These are phyloP conservation scores for Cercospora sp. DNA, from an alignment of 2,329 filamentous ascomycete species.

Conservation along the genomic window DNA sequence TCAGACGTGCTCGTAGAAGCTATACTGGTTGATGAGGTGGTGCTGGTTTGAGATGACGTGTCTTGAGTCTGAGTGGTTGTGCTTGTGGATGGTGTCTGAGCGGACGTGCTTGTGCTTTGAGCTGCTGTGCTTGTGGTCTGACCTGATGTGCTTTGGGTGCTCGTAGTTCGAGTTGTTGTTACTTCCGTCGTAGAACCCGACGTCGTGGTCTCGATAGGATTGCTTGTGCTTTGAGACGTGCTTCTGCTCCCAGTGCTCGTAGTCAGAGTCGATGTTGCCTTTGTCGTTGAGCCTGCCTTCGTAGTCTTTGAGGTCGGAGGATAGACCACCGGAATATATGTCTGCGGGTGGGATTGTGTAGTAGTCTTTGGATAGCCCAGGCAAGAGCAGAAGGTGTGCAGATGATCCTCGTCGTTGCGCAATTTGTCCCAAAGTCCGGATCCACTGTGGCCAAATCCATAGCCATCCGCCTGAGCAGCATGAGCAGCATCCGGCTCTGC, in stretches of 20 bases:
- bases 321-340: background rate
- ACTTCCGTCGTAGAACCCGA: background rate
- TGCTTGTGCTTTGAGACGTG: background rate
- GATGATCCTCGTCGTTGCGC: background rate
- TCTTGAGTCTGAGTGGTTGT: background rate
- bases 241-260: background rate
- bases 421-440: background rate
- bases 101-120: background rate
- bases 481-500: background rate
- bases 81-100: too few relatives aligned
- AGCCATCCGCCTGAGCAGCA: background rate
- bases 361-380: background rate
- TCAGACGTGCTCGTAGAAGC: background rate
- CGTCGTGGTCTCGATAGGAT: background rate
- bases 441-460: background rate
- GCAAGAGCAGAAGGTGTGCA: background rate
- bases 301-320: background rate
- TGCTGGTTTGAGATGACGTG: background rate
- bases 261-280: background rate
- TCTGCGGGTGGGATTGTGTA: background rate
- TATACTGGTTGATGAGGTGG: background rate
- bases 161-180: background rate
- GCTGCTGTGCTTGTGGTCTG: background rate
- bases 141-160: background rate
- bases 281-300: background rate